Evolutionary conservation across 441 rosid genomes (phyloP).

Genomic region (Geranium incanum): DNA sequence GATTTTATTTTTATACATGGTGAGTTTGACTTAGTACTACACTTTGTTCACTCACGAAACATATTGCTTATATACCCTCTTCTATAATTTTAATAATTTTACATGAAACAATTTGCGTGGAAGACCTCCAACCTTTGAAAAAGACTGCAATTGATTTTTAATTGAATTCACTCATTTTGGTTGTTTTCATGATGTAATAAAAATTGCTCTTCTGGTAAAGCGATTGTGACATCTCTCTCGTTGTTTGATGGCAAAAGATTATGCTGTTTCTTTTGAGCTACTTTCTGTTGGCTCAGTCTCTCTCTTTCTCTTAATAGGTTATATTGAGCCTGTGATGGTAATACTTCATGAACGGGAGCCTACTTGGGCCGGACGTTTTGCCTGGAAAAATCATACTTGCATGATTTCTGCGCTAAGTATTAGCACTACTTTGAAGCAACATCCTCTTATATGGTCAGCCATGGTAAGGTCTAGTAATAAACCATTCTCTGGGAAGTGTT

Average conservation of each 20-base stretch:
- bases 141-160: background rate
- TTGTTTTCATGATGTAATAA: background rate
- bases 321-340: conserved; percentile 97
- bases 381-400: conserved; percentile 98
- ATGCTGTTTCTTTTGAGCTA: conserved; percentile 6
- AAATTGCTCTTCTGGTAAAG: background rate
- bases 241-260: background rate
- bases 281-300: conserved; percentile 21
- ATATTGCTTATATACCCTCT: background rate
- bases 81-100: background rate
- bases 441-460: conserved; percentile 96
- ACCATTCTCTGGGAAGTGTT: background rate
- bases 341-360: conserved; percentile 94
- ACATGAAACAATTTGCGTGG: conserved; percentile 12
- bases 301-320: conserved; percentile 45
- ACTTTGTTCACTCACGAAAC: background rate
- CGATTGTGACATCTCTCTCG: background rate
- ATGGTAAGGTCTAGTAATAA: conserved; percentile 43
- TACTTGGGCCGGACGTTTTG: conserved; percentile 93
- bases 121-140: background rate
- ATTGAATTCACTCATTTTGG: conserved; percentile 7
- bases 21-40: conserved; percentile 32
- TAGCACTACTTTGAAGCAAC: conserved; percentile 87
- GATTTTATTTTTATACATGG: conserved; percentile 94
- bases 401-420: conserved; percentile 92